Evolutionary conservation across 306 rosid species (phyloP).

Genomic region (Quercus aquifolioides): DNA sequence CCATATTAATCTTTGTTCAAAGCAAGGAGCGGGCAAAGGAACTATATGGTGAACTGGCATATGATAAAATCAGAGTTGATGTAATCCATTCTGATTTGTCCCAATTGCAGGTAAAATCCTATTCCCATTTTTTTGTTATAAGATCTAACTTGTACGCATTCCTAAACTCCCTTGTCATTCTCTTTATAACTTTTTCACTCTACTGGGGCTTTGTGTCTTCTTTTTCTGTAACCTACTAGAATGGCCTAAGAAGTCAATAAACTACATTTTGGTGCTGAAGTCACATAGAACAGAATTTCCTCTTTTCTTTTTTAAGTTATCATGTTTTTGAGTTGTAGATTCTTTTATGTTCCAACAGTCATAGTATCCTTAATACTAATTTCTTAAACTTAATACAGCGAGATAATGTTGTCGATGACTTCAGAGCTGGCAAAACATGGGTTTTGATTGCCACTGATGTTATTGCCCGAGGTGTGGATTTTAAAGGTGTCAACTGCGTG

Average conservation of each 20-base stretch:
- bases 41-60: constrained; percentile 66
- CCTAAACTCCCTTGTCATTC: background rate
- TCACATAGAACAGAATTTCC: background rate
- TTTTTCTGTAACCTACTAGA: background rate
- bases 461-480: constrained; percentile 98
- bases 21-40: constrained; percentile 98
- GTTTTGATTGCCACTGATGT: constrained; percentile 95
- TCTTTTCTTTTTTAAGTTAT: background rate
- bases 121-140: constrained; percentile 8
- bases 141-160: background rate
- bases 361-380: constrained; percentile 5
- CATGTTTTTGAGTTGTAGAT: background rate
- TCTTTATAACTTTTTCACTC: background rate
- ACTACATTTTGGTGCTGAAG: background rate
- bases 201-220: background rate
- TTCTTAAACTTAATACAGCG: constrained; percentile 50
- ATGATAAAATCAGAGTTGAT: constrained; percentile 73
- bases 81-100: constrained; percentile 88
- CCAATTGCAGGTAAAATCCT: constrained; percentile 61
- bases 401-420: constrained; percentile 78
- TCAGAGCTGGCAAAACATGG: constrained; percentile 97
- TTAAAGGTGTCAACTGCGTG: constrained; percentile 85
- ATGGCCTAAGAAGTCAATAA: background rate
- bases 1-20: constrained; percentile 83
- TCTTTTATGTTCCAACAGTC: background rate